phyloP scores from a whole-genome alignment of 768 basidiomycete genomes.

The Brasilioporus rufonigricans region DNA sequence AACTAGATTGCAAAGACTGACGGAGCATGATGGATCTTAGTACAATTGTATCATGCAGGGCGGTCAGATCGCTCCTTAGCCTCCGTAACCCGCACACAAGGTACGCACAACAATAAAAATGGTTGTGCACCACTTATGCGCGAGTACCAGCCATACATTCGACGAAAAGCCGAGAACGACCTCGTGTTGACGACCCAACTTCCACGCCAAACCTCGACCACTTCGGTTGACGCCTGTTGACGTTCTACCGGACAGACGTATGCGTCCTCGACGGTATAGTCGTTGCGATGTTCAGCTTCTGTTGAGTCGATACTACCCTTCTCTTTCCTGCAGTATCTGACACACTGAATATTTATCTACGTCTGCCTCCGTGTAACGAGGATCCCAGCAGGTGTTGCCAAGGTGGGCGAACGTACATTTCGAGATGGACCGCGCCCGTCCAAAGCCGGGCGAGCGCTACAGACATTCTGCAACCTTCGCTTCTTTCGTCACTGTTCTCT shows the following conservation, averaged over 20 bases:
- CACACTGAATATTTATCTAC: no score
- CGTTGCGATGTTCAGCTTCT: neutral
- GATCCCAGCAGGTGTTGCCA: no score
- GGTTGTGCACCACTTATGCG: neutral
- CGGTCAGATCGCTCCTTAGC: constrained; percentile 14
- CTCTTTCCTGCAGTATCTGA: no score
- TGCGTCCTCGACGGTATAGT: no score
- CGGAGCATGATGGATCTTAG: constrained; percentile 1
- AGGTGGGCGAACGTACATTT: no score
- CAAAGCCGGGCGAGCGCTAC: no score
- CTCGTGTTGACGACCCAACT: constrained; percentile 7
- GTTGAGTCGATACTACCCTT: no score
- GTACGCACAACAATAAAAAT: neutral
- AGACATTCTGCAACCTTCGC: no score
- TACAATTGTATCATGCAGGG: constrained; percentile 13
- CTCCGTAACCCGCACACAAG: neutral
- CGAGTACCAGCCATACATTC: neutral
- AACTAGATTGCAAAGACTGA: neutral
- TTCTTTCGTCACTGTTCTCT: no score
- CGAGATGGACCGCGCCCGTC: no score
- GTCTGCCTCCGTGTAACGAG: no score
- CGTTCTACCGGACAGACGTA: neutral
- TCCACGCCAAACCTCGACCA: neutral
- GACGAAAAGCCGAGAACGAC: neutral
- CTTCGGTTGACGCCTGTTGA: neutral